Base-by-base conservation (phyloP, 768 basidiomycete genomes). In the Pisolithus tinctorius region DNA sequence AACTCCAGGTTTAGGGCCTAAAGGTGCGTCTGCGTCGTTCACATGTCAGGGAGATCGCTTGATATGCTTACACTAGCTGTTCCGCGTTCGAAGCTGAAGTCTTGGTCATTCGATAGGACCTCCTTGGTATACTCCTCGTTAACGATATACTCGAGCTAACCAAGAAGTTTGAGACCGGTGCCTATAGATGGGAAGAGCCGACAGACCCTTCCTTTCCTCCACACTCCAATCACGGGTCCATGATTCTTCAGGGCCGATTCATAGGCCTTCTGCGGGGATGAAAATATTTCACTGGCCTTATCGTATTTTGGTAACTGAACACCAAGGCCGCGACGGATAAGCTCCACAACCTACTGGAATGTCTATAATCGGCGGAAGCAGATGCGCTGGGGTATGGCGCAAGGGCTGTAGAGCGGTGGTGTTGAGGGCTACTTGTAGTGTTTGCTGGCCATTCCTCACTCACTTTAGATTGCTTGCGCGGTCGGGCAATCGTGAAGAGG, bases 81-180 rank as follows among this genome's bases (percentile, higher is more conserved):
- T 6, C 64, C 69, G 34, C 61, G 53, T 53, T 70, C 69, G 46
- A 70, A 68, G 50, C 69, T 70, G 51, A 67, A 66, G 1, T 59
- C 47, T 14, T 57, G 58, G 42, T 68, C 59, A 20, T 62, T 58
- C 2, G 63, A 63, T 39, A 68, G 58, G 6, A 68, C 59, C 29
- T 62, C 52, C 27, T 64, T 58, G 16, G 63, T 60, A 31, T 62
- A 56, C 10, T 56, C 57, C 11, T 61, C 55, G 26, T 63, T 58
- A 13, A 68, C 63, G 48, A 70, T 63, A 47, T 66, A 70, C 56
- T 70, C 69, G 5, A 70, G 59, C 69, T 70, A 47, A 7, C n/a
- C 26, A 16, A 5, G 14, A 43, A 2, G 45, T 2, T 48, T 25
- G 29, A 40, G 30, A n/a, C 10, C 13, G n/a, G 27, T 10, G 17